phyloP scores from a whole-genome alignment of 257 asterid species.

The Nicotiana paniculata region DNA sequence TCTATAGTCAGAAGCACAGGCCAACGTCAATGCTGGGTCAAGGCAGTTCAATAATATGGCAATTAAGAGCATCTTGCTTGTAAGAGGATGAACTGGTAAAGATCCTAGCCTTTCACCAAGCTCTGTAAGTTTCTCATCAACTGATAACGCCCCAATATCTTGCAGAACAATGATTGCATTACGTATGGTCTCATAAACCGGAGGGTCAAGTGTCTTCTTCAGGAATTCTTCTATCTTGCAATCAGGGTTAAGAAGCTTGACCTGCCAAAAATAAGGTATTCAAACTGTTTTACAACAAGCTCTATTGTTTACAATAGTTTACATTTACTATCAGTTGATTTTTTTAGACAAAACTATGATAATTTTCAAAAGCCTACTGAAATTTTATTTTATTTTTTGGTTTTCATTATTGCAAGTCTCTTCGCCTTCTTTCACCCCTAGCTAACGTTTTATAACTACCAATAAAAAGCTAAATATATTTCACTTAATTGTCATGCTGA shows the following conservation, averaged over 20 bases:
- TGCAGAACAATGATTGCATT: conserved; percentile 73
- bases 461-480: background rate
- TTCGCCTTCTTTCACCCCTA: background rate
- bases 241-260: conserved; percentile 73
- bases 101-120: conserved; percentile 84
- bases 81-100: conserved; percentile 85
- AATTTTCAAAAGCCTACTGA: background rate
- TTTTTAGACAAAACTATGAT: background rate
- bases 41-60: conserved; percentile 77
- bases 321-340: background rate
- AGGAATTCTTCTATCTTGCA: conserved; percentile 76
- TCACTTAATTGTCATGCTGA: background rate
- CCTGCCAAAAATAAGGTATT: conserved; percentile 32
- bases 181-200: conserved; percentile 67
- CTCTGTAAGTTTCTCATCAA: conserved; percentile 75
- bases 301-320: background rate
- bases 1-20: conserved; percentile 70
- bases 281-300: background rate
- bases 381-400: background rate
- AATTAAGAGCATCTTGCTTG: conserved; percentile 89
- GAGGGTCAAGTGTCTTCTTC: conserved; percentile 80
- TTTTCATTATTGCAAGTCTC: background rate
- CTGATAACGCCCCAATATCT: conserved; percentile 75
- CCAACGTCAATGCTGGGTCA: conserved; percentile 87
- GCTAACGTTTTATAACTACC: background rate